A percentile compares a stretch with the other conserved stretches of the same genome.
Evolutionary conservation across 176 grass and related monocot species (phyloP).

Genomic region (Oryza punctata): DNA sequence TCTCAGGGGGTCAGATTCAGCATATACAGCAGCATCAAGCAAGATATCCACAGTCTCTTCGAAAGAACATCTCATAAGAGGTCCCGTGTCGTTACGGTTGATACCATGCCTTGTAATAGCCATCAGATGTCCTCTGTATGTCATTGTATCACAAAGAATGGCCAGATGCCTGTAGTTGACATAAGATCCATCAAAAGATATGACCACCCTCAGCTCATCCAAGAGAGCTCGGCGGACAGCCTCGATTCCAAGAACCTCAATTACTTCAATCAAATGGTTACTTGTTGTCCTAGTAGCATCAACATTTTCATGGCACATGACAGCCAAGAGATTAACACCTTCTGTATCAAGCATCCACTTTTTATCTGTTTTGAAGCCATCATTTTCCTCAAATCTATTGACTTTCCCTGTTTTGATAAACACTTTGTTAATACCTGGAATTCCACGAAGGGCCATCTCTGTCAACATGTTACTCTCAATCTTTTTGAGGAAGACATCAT

Average conservation of each 20-base stretch:
- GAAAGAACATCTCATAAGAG: slow-evolving; percentile 92
- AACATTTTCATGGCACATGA: slow-evolving; percentile 95
- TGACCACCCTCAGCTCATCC: slow-evolving; percentile 93
- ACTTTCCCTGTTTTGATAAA: slow-evolving; percentile 85
- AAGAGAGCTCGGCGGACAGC: slow-evolving; percentile 82
- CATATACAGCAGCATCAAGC: slow-evolving; percentile 89
- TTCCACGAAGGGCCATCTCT: slow-evolving; percentile 95
- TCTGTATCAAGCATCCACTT: slow-evolving; percentile 99
- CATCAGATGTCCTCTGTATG: slow-evolving; percentile 92
- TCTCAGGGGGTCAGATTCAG: slow-evolving; percentile 79
- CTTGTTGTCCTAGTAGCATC: slow-evolving; percentile 96
- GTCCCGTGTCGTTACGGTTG: slow-evolving; percentile 91
- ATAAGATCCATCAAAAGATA: slow-evolving; percentile 98
- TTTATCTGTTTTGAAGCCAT: slow-evolving; percentile 73
- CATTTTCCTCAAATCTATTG: slow-evolving; percentile 73
- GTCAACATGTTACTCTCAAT: slow-evolving; percentile 98
- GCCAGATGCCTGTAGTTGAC: slow-evolving; percentile 96
- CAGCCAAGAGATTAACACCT: slow-evolving; percentile 93
- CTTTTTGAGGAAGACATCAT: slow-evolving; percentile 92
- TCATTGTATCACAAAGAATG: slow-evolving; percentile 98
- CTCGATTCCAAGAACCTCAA: slow-evolving; percentile 97
- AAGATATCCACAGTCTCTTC: slow-evolving; percentile 96
- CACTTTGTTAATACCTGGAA: slow-evolving; percentile 97
- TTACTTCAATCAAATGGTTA: slow-evolving; percentile 97
- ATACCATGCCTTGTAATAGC: slow-evolving; percentile 94